Evolutionary conservation across 192 early-diverging fungal genomes (phyloP).

Genomic region (Podila minutissima): DNA sequence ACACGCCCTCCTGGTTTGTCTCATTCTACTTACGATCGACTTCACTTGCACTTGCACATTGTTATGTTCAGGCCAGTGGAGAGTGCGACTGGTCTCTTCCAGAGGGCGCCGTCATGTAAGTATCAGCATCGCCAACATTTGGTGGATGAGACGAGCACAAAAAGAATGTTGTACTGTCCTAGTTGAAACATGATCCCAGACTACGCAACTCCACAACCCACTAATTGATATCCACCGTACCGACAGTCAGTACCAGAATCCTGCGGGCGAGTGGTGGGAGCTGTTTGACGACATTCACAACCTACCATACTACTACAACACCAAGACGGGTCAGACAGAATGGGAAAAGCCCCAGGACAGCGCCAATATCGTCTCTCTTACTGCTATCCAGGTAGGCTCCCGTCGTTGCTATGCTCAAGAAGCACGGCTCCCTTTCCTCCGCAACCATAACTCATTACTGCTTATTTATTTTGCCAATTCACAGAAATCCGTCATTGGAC

Average conservation of each 20-base stretch:
- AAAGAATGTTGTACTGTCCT: too few relatives aligned
- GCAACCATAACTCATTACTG: background rate
- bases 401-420: background rate
- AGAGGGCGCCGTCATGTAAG: conserved; percentile 71
- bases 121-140: background rate
- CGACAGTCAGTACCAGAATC: conserved; percentile 73
- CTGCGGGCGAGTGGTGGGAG: conserved; percentile 96
- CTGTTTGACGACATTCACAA: conserved; percentile 87
- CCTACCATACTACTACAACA: conserved; percentile 94
- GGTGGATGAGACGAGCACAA: too few relatives aligned
- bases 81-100: conserved; percentile 82
- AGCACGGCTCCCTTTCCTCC: background rate
- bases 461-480: background rate
- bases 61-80: conserved; percentile 70
- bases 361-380: conserved; percentile 74
- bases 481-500: conserved; percentile 77
- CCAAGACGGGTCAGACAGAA: conserved; percentile 84
- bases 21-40: background rate
- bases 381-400: conserved; percentile 70
- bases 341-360: conserved; percentile 84
- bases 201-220: too few relatives aligned
- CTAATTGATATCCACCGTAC: background rate
- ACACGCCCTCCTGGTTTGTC: background rate
- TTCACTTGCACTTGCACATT: background rate
- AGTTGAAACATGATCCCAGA: too few relatives aligned